Conservation (phyloP, 2,329 filamentous ascomycete genomes). For the Ceratocystiopsis minuta region DNA sequence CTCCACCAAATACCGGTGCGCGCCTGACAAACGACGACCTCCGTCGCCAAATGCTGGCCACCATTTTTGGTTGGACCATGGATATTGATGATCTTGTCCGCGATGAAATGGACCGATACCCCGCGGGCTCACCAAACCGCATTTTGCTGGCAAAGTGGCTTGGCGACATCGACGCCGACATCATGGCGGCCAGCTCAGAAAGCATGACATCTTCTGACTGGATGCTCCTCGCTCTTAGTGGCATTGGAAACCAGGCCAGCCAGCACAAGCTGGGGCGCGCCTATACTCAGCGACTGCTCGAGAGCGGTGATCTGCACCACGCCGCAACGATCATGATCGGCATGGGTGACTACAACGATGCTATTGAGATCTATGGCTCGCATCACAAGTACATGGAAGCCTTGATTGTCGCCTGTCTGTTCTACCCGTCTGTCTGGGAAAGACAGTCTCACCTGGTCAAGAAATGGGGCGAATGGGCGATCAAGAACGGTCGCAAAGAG, state of each 20-base stretch:
- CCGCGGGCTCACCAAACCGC: slow-evolving; percentile 53
- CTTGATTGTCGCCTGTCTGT: slow-evolving; percentile 67
- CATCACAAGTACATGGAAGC: slow-evolving; percentile 88
- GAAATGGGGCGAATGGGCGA: slow-evolving; percentile 88
- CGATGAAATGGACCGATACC: slow-evolving; percentile 66
- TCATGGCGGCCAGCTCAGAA: slow-evolving; percentile 62
- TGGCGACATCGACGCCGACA: slow-evolving; percentile 64
- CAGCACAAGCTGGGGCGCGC: slow-evolving; percentile 82
- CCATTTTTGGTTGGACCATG: slow-evolving; percentile 88
- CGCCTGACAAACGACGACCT: slow-evolving; percentile 61
- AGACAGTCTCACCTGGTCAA: slow-evolving; percentile 72
- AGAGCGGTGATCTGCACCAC: slow-evolving; percentile 78
- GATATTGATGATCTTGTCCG: slow-evolving; percentile 65
- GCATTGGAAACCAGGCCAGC: slow-evolving; percentile 59
- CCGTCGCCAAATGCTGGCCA: slow-evolving; percentile 74
- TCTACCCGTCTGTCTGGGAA: slow-evolving; percentile 76
- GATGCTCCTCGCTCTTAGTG: slow-evolving; percentile 87
- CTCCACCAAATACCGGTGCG: slow-evolving; percentile 36
- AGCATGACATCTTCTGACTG: slow-evolving; percentile 90
- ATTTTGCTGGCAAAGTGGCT: slow-evolving; percentile 88
- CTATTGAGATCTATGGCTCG: slow-evolving; percentile 89
- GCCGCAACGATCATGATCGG: slow-evolving; percentile 86
- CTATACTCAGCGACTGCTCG: slow-evolving; percentile 77
- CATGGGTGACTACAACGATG: slow-evolving; percentile 81
- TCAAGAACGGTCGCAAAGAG: slow-evolving; percentile 72